Percentiles rank a stretch among this genome's conserved stretches.
Conservation (phyloP, 805 yeast species). For the Ogataea nakhonphanomensis region DNA sequence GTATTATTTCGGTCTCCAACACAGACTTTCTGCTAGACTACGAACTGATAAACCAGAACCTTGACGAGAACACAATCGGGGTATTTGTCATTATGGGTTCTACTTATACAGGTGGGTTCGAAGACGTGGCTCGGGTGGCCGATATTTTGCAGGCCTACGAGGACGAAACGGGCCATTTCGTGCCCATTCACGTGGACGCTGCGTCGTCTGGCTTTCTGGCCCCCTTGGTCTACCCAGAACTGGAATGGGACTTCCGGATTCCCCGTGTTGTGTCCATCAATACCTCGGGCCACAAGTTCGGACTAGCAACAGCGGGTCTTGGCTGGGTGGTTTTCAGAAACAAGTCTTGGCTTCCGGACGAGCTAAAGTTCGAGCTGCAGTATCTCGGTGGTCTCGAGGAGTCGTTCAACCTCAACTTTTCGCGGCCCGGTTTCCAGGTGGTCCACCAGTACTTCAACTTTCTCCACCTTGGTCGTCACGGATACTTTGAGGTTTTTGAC, state of each 20-base stretch:
- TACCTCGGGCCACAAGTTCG: slow-evolving; percentile 91
- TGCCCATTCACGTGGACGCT: slow-evolving; percentile 91
- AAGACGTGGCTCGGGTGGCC: slow-evolving; percentile 61
- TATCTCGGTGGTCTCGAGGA: slow-evolving; percentile 89
- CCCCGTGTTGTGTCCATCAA: slow-evolving; percentile 80
- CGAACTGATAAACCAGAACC: slow-evolving; percentile 52
- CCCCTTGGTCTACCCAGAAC: slow-evolving; percentile 73
- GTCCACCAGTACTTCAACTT: slow-evolving; percentile 84
- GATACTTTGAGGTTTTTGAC: slow-evolving; percentile 62
- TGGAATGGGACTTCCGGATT: slow-evolving; percentile 79
- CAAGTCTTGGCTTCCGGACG: slow-evolving; percentile 58
- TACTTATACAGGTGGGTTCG: slow-evolving; percentile 91
- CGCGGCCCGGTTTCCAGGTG: slow-evolving; percentile 91
- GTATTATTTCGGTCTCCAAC: slow-evolving; percentile 64
- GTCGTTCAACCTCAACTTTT: slow-evolving; percentile 81
- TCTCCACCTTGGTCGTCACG: slow-evolving; percentile 64
- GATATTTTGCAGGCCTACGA: slow-evolving; percentile 69
- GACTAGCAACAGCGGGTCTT: slow-evolving; percentile 83
- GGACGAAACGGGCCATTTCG: slow-evolving; percentile 56
- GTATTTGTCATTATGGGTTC: slow-evolving; percentile 85
- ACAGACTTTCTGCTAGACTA: slow-evolving; percentile 65
- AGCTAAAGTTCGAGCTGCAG: slow-evolving; percentile 70
- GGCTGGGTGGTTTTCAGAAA: slow-evolving; percentile 92
- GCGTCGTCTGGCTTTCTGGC: slow-evolving; percentile 91
- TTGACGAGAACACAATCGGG: slow-evolving; percentile 93